Conservation (phyloP, 2,329 filamentous ascomycete genomes). For the Thelonectria rubi region DNA sequence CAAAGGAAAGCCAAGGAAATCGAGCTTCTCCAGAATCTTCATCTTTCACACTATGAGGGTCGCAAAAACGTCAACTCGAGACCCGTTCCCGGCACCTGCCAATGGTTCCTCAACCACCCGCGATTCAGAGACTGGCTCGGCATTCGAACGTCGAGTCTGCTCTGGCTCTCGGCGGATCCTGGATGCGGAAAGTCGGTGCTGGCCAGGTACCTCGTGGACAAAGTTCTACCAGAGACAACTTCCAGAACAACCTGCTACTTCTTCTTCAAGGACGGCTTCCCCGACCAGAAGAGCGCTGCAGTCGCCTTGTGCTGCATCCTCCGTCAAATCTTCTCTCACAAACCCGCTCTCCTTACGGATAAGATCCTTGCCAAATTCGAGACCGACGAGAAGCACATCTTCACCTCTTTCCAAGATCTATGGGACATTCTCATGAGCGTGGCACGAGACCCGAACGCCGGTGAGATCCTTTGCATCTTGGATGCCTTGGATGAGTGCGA, state of each 20-base stretch:
- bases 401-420: conserved; percentile 40
- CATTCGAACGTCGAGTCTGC: background rate
- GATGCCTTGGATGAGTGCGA: conserved; percentile 54
- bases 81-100: background rate
- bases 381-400: conserved; percentile 26
- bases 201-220: conserved; percentile 48
- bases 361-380: conserved; percentile 34
- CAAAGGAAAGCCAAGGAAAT: too few relatives aligned
- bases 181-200: conserved; percentile 57
- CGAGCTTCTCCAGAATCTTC: too few relatives aligned
- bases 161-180: conserved; percentile 51
- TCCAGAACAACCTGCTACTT: conserved; percentile 50
- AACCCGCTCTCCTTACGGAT: conserved; percentile 34
- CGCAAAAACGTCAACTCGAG: background rate
- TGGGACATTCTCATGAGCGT: conserved; percentile 43
- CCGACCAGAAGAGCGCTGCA: conserved; percentile 44
- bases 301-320: conserved; percentile 48
- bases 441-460: conserved; percentile 20
- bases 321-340: conserved; percentile 48
- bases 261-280: conserved; percentile 55
- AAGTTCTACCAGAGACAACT: conserved; percentile 30
- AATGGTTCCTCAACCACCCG: too few relatives aligned
- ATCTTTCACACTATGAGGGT: background rate
- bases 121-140: too few relatives aligned
- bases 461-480: conserved; percentile 48